Conservation (phyloP, 352 stramenopile genomes). For the Phytopythium montanum region DNA sequence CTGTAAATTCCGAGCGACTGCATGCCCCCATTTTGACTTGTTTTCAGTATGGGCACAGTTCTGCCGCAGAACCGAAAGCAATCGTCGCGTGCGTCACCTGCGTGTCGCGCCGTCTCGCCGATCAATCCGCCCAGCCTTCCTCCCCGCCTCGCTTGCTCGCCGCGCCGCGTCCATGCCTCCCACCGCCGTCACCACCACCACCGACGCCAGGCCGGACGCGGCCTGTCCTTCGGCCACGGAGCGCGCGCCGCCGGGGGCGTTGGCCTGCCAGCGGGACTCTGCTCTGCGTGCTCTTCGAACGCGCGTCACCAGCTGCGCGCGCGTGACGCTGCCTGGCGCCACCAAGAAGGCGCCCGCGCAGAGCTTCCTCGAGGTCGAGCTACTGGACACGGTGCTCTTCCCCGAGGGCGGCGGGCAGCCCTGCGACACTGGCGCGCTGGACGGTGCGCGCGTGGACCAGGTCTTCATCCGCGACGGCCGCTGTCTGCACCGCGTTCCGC, state of each 20-base stretch:
- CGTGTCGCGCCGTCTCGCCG: not conserved
- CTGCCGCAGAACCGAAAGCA: too few species aligned
- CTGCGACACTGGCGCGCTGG: constrained; percentile 69
- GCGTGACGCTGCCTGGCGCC: constrained; percentile 16
- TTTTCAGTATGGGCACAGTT: too few species aligned
- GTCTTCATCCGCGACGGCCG: constrained; percentile 64
- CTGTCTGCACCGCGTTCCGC: constrained; percentile 53
- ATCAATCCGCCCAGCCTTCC: not conserved
- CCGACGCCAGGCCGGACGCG: constrained; percentile 2
- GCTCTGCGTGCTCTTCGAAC: constrained; percentile 48
- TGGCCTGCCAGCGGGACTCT: constrained; percentile 68
- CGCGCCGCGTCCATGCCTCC: not conserved
- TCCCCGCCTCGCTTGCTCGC: constrained; percentile 3
- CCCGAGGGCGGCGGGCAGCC: constrained; percentile 85
- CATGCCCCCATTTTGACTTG: not conserved
- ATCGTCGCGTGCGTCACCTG: too few species aligned
- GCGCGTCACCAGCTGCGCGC: constrained; percentile 34
- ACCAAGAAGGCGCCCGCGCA: constrained; percentile 37
- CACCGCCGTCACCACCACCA: not conserved
- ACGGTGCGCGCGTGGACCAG: constrained; percentile 41
- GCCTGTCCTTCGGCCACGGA: constrained; percentile 1
- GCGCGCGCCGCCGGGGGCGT: constrained; percentile 35
- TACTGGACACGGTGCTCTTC: constrained; percentile 82
- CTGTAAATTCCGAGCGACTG: not conserved
- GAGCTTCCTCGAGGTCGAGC: constrained; percentile 52